Evolutionary conservation across 345 rosid species (phyloP).

Genomic region (Eucalyptus pauciflora): DNA sequence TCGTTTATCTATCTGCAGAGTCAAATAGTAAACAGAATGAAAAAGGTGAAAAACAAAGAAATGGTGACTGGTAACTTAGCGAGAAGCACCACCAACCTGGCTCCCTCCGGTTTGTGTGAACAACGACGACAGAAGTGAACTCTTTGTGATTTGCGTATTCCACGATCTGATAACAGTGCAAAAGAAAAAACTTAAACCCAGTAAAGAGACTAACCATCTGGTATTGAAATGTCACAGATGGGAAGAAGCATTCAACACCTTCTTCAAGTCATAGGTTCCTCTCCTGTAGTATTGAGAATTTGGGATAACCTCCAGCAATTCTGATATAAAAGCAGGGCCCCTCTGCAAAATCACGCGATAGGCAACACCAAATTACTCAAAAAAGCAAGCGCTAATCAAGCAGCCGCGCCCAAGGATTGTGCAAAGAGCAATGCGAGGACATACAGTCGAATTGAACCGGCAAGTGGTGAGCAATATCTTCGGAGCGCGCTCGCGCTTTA

Average conservation of each 20-base stretch:
- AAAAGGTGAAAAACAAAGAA: not conserved
- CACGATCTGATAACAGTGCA: slow-evolving; percentile 40
- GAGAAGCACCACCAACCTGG: slow-evolving; percentile 45
- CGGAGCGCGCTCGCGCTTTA: slow-evolving; percentile 43
- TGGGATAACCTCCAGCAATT: slow-evolving; percentile 71
- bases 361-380: not conserved
- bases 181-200: not conserved
- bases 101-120: slow-evolving; percentile 84
- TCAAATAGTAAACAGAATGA: not conserved
- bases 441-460: slow-evolving; percentile 83
- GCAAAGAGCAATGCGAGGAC: not conserved
- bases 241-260: slow-evolving; percentile 24
- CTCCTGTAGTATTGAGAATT: slow-evolving; percentile 70
- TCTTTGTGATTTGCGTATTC: slow-evolving; percentile 81
- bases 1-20: not conserved
- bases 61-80: not conserved
- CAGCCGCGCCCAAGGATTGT: not conserved
- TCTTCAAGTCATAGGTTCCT: slow-evolving; percentile 89
- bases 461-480: slow-evolving; percentile 87
- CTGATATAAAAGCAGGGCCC: slow-evolving; percentile 79
- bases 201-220: not conserved
- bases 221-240: not conserved
- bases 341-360: slow-evolving; percentile 32
- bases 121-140: slow-evolving; percentile 68
- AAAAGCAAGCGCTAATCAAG: not conserved